phyloP scores from a whole-genome alignment of 371 early-diverging fungal species.

The Mucor lusitanicus region DNA sequence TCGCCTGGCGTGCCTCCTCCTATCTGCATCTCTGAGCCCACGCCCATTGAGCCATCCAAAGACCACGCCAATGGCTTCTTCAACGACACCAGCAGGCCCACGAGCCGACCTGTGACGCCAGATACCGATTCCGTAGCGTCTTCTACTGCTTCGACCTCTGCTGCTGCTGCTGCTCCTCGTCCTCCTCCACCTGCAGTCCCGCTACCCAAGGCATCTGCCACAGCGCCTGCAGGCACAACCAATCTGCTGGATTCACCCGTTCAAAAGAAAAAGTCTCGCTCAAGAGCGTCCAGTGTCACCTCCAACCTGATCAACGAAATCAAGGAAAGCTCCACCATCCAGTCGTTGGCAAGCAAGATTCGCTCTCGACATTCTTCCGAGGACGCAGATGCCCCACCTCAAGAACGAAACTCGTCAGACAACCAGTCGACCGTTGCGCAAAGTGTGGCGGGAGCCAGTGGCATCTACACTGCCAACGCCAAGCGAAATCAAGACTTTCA shows the following conservation, averaged over 20 bases:
- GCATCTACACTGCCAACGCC: conserved; percentile 27
- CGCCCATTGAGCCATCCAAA: conserved; percentile 24
- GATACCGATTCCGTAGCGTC: not conserved
- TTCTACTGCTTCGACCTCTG: not conserved
- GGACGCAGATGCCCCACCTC: not conserved
- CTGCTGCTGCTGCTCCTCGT: not conserved
- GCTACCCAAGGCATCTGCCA: not conserved
- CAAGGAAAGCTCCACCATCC: conserved; percentile 22
- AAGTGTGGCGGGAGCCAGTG: not conserved
- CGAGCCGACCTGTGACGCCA: not conserved
- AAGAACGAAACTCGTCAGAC: not conserved
- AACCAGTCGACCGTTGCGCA: not conserved
- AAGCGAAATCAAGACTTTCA: conserved; percentile 59
- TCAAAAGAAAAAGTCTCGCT: conserved; percentile 22
- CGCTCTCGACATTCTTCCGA: conserved; percentile 10
- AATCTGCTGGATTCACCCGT: not conserved
- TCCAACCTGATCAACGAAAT: conserved; percentile 24
- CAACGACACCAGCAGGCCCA: not conserved
- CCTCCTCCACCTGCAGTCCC: not conserved
- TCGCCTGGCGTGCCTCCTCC: conserved; percentile 27
- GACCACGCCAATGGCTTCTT: not conserved
- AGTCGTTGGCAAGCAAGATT: conserved; percentile 19
- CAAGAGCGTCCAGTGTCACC: conserved; percentile 28
- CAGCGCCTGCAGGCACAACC: not conserved
- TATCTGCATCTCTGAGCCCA: conserved; percentile 21